Percentiles rank a stretch among this genome's conserved stretches.
phyloP scores from a whole-genome alignment of 2,329 filamentous ascomycete species.

The Ophiostoma ips region DNA sequence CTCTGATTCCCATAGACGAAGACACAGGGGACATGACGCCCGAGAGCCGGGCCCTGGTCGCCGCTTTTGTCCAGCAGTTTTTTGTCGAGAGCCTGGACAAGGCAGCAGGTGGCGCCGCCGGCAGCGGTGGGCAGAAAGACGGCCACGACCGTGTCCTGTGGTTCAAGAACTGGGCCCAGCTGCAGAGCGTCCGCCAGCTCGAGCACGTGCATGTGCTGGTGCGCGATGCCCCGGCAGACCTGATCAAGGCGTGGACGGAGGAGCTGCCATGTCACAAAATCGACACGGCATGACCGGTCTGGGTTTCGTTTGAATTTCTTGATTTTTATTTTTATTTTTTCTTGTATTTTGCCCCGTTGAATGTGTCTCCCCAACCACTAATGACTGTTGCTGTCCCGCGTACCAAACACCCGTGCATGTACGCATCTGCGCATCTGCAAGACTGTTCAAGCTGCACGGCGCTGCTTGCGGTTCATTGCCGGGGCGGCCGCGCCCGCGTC shows the following conservation, averaged over 20 bases:
- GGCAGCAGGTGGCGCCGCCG: neutral
- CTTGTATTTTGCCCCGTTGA: neutral
- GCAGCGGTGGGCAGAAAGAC: neutral
- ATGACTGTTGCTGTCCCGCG: no score
- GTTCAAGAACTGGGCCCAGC: slow-evolving; percentile 87
- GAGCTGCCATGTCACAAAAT: slow-evolving; percentile 25
- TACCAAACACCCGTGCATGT: no score
- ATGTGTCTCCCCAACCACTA: neutral
- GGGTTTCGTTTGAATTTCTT: neutral
- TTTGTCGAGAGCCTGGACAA: slow-evolving; percentile 47
- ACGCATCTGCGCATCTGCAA: no score
- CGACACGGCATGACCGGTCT: neutral
- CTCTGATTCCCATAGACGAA: slow-evolving; percentile 57
- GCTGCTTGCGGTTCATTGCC: slow-evolving; percentile 38
- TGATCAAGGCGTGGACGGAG: slow-evolving; percentile 39
- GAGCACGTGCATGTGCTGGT: slow-evolving; percentile 81
- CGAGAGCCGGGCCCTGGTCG: slow-evolving; percentile 48
- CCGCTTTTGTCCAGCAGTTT: slow-evolving; percentile 52
- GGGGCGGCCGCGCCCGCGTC: slow-evolving; percentile 18
- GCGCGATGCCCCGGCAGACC: slow-evolving; percentile 35
- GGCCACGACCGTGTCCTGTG: slow-evolving; percentile 46
- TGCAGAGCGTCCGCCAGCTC: slow-evolving; percentile 77
- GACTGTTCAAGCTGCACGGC: slow-evolving; percentile 32
- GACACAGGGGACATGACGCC: slow-evolving; percentile 57
- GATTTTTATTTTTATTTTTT: neutral